A percentile compares a stretch with the other conserved stretches of the same genome.
Evolutionary conservation across 805 yeast species (phyloP).

Genomic region (Cyberlindnera saturnus): DNA sequence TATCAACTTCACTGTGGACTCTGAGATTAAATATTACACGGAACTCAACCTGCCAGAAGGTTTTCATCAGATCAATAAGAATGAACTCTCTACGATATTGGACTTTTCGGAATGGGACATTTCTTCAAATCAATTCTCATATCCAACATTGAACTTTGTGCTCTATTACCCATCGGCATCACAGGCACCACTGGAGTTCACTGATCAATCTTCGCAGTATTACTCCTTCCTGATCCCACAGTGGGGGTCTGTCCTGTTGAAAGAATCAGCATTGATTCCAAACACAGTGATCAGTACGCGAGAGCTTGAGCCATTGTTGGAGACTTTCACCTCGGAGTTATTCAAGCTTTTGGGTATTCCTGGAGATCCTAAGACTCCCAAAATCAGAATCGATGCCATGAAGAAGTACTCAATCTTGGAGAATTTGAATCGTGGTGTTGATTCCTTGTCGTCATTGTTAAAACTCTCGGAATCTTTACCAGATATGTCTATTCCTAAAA

Average conservation of each 20-base stretch:
- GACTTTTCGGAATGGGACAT: constrained; percentile 85
- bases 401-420: constrained; percentile 52
- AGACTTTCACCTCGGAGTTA: constrained; percentile 68
- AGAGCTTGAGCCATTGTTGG: constrained; percentile 53
- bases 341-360: constrained; percentile 71
- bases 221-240: constrained; percentile 65
- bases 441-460: constrained; percentile 67
- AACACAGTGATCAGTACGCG: constrained; percentile 29
- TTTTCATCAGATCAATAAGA: constrained; percentile 25
- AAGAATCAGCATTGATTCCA: constrained; percentile 22
- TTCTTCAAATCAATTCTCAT: constrained; percentile 44
- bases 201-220: constrained; percentile 15
- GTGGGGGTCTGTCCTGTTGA: constrained; percentile 67
- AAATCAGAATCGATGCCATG: constrained; percentile 58
- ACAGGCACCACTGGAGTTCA: constrained; percentile 30
- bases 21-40: constrained; percentile 65
- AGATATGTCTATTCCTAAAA: constrained; percentile 77
- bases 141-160: constrained; percentile 68
- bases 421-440: constrained; percentile 56
- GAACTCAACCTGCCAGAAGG: constrained; percentile 27
- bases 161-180: constrained; percentile 54
- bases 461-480: constrained; percentile 64
- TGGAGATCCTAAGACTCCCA: constrained; percentile 47
- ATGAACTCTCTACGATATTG: constrained; percentile 68
- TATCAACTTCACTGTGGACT: constrained; percentile 69